These are phyloP conservation scores for Boletus eberwhitei DNA, from an alignment of 768 basidiomycete species.

Conservation along the genomic window DNA sequence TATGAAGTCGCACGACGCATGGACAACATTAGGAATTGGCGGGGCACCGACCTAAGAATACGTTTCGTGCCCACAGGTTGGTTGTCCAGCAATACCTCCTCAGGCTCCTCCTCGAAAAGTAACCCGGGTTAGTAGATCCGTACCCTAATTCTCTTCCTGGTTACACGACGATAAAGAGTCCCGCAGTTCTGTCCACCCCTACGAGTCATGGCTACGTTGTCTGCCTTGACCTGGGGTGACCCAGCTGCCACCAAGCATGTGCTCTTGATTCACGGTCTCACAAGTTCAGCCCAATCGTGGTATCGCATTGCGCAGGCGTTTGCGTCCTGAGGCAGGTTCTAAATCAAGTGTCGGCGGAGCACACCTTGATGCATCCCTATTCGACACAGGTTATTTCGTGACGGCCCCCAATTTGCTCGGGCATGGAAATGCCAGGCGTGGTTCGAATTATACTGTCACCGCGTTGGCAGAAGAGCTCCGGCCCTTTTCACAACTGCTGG, in stretches of 20 bases:
- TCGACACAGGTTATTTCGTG: slow-evolving; percentile 21
- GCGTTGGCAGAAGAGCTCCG: slow-evolving; percentile 12
- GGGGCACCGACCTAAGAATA: too few relatives aligned
- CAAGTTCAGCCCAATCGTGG: slow-evolving; percentile 12
- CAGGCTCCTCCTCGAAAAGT: too few relatives aligned
- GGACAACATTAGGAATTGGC: background rate
- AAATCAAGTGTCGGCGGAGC: background rate
- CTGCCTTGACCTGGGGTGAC: slow-evolving; percentile 15
- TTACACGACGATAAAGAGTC: too few relatives aligned
- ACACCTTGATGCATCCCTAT: background rate
- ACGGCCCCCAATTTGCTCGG: slow-evolving; percentile 21
- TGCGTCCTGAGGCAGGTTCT: slow-evolving; percentile 3
- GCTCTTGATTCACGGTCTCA: slow-evolving; percentile 22
- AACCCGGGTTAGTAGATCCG: too few relatives aligned
- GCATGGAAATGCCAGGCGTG: slow-evolving; percentile 9
- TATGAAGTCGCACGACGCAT: too few relatives aligned
- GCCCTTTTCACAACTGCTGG: slow-evolving; percentile 2
- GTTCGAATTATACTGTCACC: slow-evolving; percentile 8
- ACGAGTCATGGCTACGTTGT: background rate
- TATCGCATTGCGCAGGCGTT: slow-evolving; percentile 2
- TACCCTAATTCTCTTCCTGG: too few relatives aligned
- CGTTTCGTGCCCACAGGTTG: too few relatives aligned
- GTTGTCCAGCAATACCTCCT: too few relatives aligned
- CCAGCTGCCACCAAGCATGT: slow-evolving; percentile 14
- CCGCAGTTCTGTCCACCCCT: too few relatives aligned